Base-by-base conservation (phyloP, 306 rosid genomes). In the Myrica gale region DNA sequence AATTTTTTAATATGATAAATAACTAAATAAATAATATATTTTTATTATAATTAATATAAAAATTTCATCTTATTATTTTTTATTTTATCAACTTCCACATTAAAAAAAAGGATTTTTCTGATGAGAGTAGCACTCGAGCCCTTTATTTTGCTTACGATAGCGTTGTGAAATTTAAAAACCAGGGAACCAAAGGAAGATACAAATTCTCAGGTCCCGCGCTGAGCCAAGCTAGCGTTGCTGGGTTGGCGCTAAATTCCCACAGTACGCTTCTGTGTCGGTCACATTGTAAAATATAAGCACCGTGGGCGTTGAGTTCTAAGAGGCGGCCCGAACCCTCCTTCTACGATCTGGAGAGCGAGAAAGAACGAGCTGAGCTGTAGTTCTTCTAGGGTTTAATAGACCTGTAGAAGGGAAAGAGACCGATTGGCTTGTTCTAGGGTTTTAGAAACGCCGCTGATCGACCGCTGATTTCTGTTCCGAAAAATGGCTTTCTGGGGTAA, bases 401-500 rank as follows among this genome's bases (percentile, higher is more conserved):
- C 26, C 9, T 8, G 11, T 26, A 12, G 6, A 5, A 72, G 48
- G 44, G 68, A 19, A 16, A 72, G 21, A 63, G 48, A 7, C 32
- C 47, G 9, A n/a, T 65, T 13, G 17, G 32, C n/a, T n/a, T 8
- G 58, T 52, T 57, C 23, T 1, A 43, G 69, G 51, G 19, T 82
- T 32, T 32, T 32, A 2, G 37, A 32, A 32, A 5, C 26, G 5
- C 7, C 46, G 7, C 42, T 53, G 41, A 2, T 37, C 44, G 20
- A 17, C 62, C 78, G 75, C 41, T 26, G 17, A 8, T n/a, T 32
- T 71, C 73, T 8, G 50, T 51, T 16, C 43, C 47, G 16, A 21
- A 5, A 16, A 7, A 92, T 92, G 97, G 89, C 96, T 77, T 90
- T 92, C 82, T 92, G 97, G 97, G 97, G 96, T 87, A 80, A 80